Evolutionary conservation across 495 filamentous ascomycete genomes (phyloP), one percentile per base, ranked within the genome.

Genomic region (Penicillium ucsense): DNA sequence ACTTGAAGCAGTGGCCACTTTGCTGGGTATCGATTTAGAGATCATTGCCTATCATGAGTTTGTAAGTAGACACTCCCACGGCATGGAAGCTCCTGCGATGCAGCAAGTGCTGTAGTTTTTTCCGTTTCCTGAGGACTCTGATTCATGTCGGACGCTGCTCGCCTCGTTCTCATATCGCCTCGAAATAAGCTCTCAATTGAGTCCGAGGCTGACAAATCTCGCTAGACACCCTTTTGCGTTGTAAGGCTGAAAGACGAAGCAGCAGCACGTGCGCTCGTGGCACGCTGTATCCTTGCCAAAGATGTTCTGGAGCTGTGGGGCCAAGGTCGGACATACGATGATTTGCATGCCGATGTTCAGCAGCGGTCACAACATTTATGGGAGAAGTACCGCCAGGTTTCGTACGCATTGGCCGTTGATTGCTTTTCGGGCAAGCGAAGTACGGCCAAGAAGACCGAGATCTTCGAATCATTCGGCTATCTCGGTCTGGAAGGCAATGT

Each of bases 241-340:
- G 71, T 95, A 49, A 73, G 71, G 37, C 71, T 96, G 12, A 68
- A 73, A 36, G 78, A 87, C 47, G 76, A 79, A 54, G 70, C 71
- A 40, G 77, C 79, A 38, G 90, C 90, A 9, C 65, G 67, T 8
- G 63, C 70, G 7, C 71, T 97, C 7, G 74, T 94, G 36, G 63
- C 68, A 38, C 85, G 92, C 48, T 86, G 81, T 41, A 85, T 97
- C 53, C 79, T 96, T 35, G 76, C 78, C 48, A 85, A 85, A 65
- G 80, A 77, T 11, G 83, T 97, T 59, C 84, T 86, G 66, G 89
- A 94, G 61, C 78, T 95, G 51, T 97, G 92, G 92, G 90, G 85
- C 31, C 65, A 71, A 38, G 89, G 85, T 33, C 53, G 65, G 28
- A 79, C 68, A 43, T 87, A 92, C 56, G 68, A 77, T 20, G 72